A percentile compares a stretch with the other conserved stretches of the same genome.
phyloP scores from a whole-genome alignment of 257 asterid species.

The Solanum tacnaense region DNA sequence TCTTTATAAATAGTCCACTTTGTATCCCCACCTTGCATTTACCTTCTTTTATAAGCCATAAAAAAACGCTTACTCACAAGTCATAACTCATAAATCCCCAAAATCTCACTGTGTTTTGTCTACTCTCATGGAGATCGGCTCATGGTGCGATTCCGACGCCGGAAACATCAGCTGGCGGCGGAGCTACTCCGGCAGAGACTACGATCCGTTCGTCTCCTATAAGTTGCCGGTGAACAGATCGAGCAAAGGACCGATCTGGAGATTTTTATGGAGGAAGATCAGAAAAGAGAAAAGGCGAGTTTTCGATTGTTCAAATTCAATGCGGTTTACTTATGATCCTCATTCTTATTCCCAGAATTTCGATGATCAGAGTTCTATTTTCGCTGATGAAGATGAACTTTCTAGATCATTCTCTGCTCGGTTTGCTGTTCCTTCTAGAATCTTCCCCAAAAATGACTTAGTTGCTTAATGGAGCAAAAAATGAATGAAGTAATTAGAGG shows the following conservation, averaged over 20 bases:
- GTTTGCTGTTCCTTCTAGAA: slow-evolving; percentile 57
- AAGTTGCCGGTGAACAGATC: slow-evolving; percentile 17
- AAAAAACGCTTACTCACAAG: background rate
- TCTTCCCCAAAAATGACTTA: slow-evolving; percentile 38
- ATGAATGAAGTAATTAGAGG: background rate
- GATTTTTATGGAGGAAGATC: slow-evolving; percentile 58
- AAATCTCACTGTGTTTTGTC: background rate
- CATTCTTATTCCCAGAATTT: slow-evolving; percentile 64
- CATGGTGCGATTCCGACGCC: background rate
- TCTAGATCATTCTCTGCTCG: slow-evolving; percentile 78
- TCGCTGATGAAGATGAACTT: slow-evolving; percentile 36
- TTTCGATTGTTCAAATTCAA: slow-evolving; percentile 26
- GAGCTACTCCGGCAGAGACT: background rate
- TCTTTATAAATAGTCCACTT: slow-evolving; percentile 10
- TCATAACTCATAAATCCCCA: background rate
- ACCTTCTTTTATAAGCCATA: background rate
- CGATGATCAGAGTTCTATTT: slow-evolving; percentile 37
- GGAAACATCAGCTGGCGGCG: background rate
- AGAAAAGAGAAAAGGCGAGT: slow-evolving; percentile 49
- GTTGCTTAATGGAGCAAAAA: slow-evolving; percentile 9
- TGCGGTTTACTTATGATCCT: slow-evolving; percentile 63
- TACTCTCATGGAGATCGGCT: background rate
- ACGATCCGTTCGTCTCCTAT: background rate
- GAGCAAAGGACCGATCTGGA: slow-evolving; percentile 34
- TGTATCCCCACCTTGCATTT: background rate